Conservation (phyloP, 768 basidiomycete species). For the Macrolepiota dolichaula region DNA sequence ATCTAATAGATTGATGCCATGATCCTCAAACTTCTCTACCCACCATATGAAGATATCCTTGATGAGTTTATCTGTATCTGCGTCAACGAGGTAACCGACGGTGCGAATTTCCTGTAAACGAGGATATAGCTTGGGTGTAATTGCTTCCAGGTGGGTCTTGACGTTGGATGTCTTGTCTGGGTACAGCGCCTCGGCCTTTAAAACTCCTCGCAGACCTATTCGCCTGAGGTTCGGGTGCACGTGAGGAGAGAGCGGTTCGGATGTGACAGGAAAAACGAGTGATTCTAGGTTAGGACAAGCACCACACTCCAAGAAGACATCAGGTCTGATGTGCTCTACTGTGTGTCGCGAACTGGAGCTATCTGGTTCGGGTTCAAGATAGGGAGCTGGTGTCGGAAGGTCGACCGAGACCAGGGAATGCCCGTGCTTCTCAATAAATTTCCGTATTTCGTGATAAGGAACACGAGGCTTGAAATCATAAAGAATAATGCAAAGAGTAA, state of each 20-base stretch:
- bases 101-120: constrained; percentile 44
- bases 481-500: constrained; percentile 22
- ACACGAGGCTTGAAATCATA: constrained; percentile 27
- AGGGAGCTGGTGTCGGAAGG: constrained; percentile 32
- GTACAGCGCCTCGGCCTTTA: constrained; percentile 36
- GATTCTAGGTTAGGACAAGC: constrained; percentile 44
- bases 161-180: constrained; percentile 34
- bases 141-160: constrained; percentile 39
- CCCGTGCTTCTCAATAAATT: constrained; percentile 42
- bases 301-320: constrained; percentile 38
- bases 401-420: constrained; percentile 35
- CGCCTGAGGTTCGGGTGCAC: constrained; percentile 37
- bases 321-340: constrained; percentile 32
- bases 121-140: constrained; percentile 40
- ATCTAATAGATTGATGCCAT: constrained; percentile 49
- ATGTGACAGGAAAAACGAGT: constrained; percentile 37
- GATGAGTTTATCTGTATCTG: constrained; percentile 37
- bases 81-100: constrained; percentile 44
- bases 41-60: constrained; percentile 54
- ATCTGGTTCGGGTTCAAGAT: constrained; percentile 30
- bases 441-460: constrained; percentile 24
- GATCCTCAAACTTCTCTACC: constrained; percentile 46
- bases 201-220: constrained; percentile 42
- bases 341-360: constrained; percentile 21
- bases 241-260: constrained; percentile 26